phyloP scores from a whole-genome alignment of 495 filamentous ascomycete species.

The Lophiostoma macrostomum region DNA sequence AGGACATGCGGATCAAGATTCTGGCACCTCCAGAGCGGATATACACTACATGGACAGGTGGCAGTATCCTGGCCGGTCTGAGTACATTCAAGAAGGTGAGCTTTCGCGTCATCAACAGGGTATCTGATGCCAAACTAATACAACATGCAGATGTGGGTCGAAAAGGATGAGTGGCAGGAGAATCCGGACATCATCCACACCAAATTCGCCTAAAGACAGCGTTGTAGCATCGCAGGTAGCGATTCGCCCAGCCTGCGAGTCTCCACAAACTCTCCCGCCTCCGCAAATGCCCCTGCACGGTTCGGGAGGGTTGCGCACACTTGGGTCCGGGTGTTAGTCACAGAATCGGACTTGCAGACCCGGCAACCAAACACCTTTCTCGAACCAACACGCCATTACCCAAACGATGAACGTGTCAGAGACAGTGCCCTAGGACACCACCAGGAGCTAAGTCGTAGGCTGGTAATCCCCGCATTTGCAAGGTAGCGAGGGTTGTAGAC shows the following conservation, averaged over 20 bases:
- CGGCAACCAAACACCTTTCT: constrained; percentile 8
- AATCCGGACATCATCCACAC: constrained; percentile 98
- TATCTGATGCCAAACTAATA: constrained; percentile 19
- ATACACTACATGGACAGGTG: constrained; percentile 98
- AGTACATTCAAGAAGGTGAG: constrained; percentile 97
- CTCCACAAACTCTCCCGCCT: constrained; percentile 28
- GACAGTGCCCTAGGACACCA: no score
- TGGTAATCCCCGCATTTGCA: constrained; percentile 34
- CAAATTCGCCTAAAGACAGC: constrained; percentile 72
- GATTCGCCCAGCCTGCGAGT: constrained; percentile 19
- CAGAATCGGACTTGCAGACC: constrained; percentile 26
- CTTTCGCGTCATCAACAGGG: constrained; percentile 4
- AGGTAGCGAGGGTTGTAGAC: background rate
- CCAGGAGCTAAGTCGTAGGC: constrained; percentile 16
- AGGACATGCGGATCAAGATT: constrained; percentile 99
- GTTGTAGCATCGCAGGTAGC: constrained; percentile 21
- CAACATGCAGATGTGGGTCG: constrained; percentile 87
- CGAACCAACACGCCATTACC: background rate
- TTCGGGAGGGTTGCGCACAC: constrained; percentile 27
- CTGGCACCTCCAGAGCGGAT: constrained; percentile 96
- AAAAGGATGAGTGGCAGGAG: constrained; percentile 98
- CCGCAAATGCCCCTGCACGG: constrained; percentile 20
- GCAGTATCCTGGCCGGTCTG: constrained; percentile 92
- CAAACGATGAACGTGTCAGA: constrained; percentile 19
- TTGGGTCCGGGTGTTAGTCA: constrained; percentile 30